phyloP scores from a whole-genome alignment of 495 filamentous ascomycete species.

The Amorphotheca resinae region DNA sequence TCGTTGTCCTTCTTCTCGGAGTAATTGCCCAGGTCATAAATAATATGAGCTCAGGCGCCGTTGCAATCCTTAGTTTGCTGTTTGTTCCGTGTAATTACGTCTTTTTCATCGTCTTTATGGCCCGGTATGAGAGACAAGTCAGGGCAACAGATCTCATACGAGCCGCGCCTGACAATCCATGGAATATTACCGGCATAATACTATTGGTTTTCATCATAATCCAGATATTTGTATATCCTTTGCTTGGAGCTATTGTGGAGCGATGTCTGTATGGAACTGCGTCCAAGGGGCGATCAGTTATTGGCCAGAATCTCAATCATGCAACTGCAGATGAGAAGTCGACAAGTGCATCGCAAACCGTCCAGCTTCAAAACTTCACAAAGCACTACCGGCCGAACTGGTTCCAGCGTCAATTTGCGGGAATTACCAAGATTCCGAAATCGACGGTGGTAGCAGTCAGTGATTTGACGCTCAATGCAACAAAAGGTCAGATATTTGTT shows the following conservation, averaged over 20 bases:
- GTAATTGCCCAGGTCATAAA: constrained; percentile 55
- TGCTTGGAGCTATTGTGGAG: constrained; percentile 61
- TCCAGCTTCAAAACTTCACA: constrained; percentile 53
- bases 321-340: neutral
- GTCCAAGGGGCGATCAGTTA: constrained; percentile 32
- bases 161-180: constrained; percentile 43
- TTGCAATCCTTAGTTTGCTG: constrained; percentile 51
- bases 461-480: constrained; percentile 47
- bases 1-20: constrained; percentile 52
- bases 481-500: constrained; percentile 67
- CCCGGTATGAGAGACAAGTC: constrained; percentile 49
- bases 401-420: constrained; percentile 33
- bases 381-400: constrained; percentile 61
- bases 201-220: constrained; percentile 57
- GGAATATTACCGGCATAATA: constrained; percentile 48
- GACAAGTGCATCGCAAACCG: no score
- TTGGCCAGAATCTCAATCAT: neutral
- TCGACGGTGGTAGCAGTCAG: constrained; percentile 59
- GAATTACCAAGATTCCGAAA: constrained; percentile 32
- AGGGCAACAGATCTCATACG: constrained; percentile 41
- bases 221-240: constrained; percentile 60
- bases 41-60: constrained; percentile 31
- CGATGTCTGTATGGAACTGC: constrained; percentile 61
- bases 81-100: constrained; percentile 71
- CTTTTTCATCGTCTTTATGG: constrained; percentile 55